Evolutionary conservation across 2,329 filamentous ascomycete genomes (phyloP).

Genomic region (Aspergillus terreus): DNA sequence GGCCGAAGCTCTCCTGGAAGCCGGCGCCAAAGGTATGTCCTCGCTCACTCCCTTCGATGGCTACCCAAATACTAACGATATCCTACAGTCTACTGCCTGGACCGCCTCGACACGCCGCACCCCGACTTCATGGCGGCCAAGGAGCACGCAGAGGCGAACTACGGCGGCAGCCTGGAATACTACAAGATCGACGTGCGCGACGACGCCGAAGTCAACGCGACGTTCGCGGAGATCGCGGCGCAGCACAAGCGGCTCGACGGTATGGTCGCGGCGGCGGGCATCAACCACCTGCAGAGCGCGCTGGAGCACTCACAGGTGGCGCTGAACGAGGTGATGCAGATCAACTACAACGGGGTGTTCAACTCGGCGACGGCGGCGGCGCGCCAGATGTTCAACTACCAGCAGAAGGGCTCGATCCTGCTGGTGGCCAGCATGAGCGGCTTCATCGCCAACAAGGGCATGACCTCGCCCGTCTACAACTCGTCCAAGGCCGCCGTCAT

Average conservation of each 20-base stretch:
- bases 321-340: constrained; percentile 42
- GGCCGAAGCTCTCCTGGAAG: constrained; percentile 46
- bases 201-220: constrained; percentile 30
- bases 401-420: constrained; percentile 48
- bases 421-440: constrained; percentile 52
- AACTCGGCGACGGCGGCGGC: constrained; percentile 47
- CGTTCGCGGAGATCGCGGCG: constrained; percentile 33
- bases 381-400: constrained; percentile 47
- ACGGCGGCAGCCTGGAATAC: constrained; percentile 44
- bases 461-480: constrained; percentile 47
- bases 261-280: constrained; percentile 40
- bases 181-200: constrained; percentile 46
- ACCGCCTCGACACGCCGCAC: constrained; percentile 42
- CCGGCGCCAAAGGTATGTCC: constrained; percentile 42
- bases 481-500: constrained; percentile 53
- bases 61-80: background rate
- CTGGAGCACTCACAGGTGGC: constrained; percentile 41
- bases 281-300: constrained; percentile 41
- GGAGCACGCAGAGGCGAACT: constrained; percentile 31
- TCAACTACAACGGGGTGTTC: constrained; percentile 51
- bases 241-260: constrained; percentile 38
- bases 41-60: too few species aligned
- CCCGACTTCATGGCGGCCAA: constrained; percentile 41
- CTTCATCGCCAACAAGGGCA: constrained; percentile 47
- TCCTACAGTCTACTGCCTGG: constrained; percentile 46